phyloP scores from a whole-genome alignment of 371 early-diverging fungal genomes.

The Haplosporangium sp. region DNA sequence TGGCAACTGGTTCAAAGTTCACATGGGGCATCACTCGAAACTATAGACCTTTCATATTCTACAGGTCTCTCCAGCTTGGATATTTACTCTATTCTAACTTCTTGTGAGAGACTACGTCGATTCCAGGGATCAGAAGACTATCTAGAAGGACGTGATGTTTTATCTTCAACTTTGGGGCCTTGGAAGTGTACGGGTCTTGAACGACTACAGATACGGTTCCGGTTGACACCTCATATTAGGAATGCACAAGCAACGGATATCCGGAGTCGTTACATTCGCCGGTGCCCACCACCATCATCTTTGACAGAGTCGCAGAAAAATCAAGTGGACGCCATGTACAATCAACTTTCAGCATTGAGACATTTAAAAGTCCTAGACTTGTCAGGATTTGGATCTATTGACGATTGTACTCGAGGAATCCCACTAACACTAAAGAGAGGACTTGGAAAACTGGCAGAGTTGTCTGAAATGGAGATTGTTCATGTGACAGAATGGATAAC shows the following conservation, averaged over 20 bases:
- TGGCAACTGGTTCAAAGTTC: background rate
- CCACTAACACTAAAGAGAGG: constrained; percentile 18
- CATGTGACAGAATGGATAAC: constrained; percentile 17
- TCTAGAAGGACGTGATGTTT: background rate
- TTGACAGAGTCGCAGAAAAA: background rate
- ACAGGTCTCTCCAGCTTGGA: background rate
- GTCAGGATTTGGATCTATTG: constrained; percentile 4
- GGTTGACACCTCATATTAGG: background rate
- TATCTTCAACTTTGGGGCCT: background rate
- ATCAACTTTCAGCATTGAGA: constrained; percentile 13
- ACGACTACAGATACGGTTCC: background rate
- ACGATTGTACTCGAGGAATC: constrained; percentile 13
- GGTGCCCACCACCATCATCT: background rate
- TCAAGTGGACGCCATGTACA: constrained; percentile 3
- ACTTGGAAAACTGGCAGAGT: background rate
- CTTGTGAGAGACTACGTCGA: background rate
- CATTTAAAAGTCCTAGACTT: constrained; percentile 9
- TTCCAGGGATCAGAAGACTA: background rate
- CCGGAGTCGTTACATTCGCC: background rate
- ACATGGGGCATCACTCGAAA: background rate
- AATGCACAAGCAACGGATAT: no score
- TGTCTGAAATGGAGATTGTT: constrained; percentile 13
- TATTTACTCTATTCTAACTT: background rate
- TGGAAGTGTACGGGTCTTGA: background rate
- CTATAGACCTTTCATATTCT: background rate